These are phyloP conservation scores for Alternaria hordeiaustralica DNA, from an alignment of 2,329 filamentous ascomycete genomes.

Conservation along the genomic window DNA sequence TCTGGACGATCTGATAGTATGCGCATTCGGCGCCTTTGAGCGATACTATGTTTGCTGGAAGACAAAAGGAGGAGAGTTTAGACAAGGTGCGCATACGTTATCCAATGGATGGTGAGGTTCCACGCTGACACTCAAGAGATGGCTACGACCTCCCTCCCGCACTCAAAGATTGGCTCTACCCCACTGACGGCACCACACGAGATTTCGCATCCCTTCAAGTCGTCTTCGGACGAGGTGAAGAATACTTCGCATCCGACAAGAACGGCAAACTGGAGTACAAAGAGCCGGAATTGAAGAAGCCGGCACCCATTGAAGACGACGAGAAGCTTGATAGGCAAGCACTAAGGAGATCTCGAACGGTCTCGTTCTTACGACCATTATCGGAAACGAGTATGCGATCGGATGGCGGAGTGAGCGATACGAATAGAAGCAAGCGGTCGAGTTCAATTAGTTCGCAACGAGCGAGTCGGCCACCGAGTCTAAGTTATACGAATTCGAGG, in stretches of 20 bases:
- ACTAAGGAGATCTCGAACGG: conserved; percentile 37
- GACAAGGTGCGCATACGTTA: conserved; percentile 38
- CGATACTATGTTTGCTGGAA: conserved; percentile 52
- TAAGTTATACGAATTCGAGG: conserved; percentile 28
- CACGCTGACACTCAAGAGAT: conserved; percentile 26
- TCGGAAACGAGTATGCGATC: conserved; percentile 29
- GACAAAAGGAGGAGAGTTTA: conserved; percentile 42
- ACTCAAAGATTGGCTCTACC: conserved; percentile 46
- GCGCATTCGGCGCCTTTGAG: conserved; percentile 50
- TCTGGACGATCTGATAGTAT: conserved; percentile 47
- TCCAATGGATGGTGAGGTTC: too few relatives aligned
- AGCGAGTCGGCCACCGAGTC: conserved; percentile 28
- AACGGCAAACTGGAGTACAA: conserved; percentile 48
- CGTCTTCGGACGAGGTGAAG: conserved; percentile 48
- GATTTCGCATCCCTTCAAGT: conserved; percentile 48
- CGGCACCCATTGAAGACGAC: conserved; percentile 11
- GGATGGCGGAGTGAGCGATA: conserved; percentile 13
- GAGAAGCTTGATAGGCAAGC: conserved; percentile 29
- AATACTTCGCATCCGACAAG: conserved; percentile 50
- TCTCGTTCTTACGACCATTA: conserved; percentile 37
- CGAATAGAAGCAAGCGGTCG: conserved; percentile 20
- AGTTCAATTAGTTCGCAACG: conserved; percentile 25
- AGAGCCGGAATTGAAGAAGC: conserved; percentile 36
- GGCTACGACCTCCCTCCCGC: conserved; percentile 43
- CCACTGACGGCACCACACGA: conserved; percentile 34